phyloP scores from a whole-genome alignment of 495 filamentous ascomycete species.

The Penicillium waksmanii region DNA sequence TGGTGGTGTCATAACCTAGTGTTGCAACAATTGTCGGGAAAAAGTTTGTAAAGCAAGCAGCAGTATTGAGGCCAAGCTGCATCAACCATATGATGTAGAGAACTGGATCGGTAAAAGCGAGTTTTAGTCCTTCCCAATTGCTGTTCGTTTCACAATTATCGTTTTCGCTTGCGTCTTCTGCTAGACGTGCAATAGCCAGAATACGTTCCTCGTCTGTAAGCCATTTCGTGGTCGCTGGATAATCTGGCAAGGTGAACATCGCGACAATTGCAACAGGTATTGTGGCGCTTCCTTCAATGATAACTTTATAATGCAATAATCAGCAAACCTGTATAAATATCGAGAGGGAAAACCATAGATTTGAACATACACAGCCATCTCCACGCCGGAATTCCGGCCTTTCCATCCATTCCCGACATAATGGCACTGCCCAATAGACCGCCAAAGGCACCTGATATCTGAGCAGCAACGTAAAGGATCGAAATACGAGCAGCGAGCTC shows the following conservation, averaged over 20 bases:
- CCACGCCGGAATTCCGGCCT: slow-evolving; percentile 39
- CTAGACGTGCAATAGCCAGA: slow-evolving; percentile 46
- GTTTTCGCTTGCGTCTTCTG: slow-evolving; percentile 33
- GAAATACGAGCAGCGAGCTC: slow-evolving; percentile 52
- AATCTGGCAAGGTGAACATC: slow-evolving; percentile 39
- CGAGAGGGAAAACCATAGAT: background rate
- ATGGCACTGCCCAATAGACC: slow-evolving; percentile 55
- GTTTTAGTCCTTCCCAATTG: slow-evolving; percentile 42
- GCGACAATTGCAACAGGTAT: slow-evolving; percentile 32
- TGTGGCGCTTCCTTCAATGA: slow-evolving; percentile 41
- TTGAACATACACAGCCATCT: slow-evolving; percentile 42
- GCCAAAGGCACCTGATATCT: slow-evolving; percentile 58
- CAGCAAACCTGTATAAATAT: background rate
- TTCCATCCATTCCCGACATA: slow-evolving; percentile 34
- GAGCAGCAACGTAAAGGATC: slow-evolving; percentile 60
- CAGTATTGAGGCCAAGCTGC: slow-evolving; percentile 42
- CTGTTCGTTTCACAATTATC: slow-evolving; percentile 42
- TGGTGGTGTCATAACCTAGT: slow-evolving; percentile 37
- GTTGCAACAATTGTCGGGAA: slow-evolving; percentile 48
- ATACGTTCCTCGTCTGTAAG: slow-evolving; percentile 40
- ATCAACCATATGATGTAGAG: slow-evolving; percentile 42
- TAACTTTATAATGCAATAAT: slow-evolving; percentile 1
- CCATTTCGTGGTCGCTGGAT: slow-evolving; percentile 40
- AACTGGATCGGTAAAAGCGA: slow-evolving; percentile 44
- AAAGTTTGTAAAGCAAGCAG: slow-evolving; percentile 47